These are phyloP conservation scores for Phylloporus sp. DNA, from an alignment of 768 basidiomycete genomes.

Conservation along the genomic window DNA sequence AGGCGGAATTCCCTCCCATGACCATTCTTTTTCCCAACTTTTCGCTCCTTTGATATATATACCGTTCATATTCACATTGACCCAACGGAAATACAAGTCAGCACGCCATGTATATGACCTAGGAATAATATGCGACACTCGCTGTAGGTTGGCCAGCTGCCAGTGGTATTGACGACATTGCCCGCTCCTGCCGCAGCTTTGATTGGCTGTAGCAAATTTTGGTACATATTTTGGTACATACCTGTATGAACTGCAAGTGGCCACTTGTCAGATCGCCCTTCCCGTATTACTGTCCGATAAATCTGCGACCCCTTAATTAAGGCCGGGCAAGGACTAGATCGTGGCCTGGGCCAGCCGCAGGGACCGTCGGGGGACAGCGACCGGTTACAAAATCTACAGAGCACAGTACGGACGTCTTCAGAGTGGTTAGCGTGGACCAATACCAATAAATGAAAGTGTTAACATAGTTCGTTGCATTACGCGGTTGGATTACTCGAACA, in stretches of 20 bases:
- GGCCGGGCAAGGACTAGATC: too few species aligned
- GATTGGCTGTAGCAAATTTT: slow-evolving; percentile 29
- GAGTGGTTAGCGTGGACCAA: too few species aligned
- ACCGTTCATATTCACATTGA: neutral
- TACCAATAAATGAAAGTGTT: too few species aligned
- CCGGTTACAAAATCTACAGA: too few species aligned
- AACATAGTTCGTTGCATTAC: too few species aligned
- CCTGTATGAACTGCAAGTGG: too few species aligned
- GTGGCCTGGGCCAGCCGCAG: too few species aligned
- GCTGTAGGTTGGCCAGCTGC: slow-evolving; percentile 32
- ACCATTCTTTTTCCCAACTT: neutral
- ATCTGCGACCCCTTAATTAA: too few species aligned
- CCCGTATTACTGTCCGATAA: too few species aligned
- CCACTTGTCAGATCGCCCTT: slow-evolving; percentile 20
- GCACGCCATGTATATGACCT: neutral
- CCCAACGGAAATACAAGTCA: neutral
- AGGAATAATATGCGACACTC: slow-evolving; percentile 3
- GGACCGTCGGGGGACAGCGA: too few species aligned
- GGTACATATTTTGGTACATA: neutral
- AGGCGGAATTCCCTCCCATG: slow-evolving; percentile 6
- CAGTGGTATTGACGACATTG: slow-evolving; percentile 54
- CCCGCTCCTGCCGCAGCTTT: slow-evolving; percentile 45
- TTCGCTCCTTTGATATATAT: neutral
- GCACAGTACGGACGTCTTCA: too few species aligned
- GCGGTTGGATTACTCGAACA: too few species aligned